Percentiles rank a stretch among this genome's conserved stretches.
These are phyloP conservation scores for Zizania palustris DNA, from an alignment of 202 grass and related monocot species.

Conservation along the genomic window DNA sequence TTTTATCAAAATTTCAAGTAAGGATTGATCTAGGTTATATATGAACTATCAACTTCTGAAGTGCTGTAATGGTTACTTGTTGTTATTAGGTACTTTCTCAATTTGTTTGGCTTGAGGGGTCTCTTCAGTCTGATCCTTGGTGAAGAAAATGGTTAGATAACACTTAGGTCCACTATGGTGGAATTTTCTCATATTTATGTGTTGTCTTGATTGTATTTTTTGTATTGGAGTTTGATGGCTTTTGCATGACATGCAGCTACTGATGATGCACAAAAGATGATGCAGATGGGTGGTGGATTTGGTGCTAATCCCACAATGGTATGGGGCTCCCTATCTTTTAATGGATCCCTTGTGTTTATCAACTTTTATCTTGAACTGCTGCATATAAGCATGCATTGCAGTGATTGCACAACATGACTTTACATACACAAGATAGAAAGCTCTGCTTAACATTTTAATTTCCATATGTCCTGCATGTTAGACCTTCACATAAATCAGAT, in stretches of 20 bases:
- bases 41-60: slow-evolving; percentile 21
- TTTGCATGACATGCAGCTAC: slow-evolving; percentile 60
- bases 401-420: not conserved
- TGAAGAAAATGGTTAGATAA: slow-evolving; percentile 85
- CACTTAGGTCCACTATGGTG: not conserved
- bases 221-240: slow-evolving; percentile 36
- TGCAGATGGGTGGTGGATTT: slow-evolving; percentile 94
- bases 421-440: slow-evolving; percentile 25
- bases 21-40: slow-evolving; percentile 18
- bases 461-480: not conserved
- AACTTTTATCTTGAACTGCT: not conserved
- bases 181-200: not conserved
- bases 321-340: slow-evolving; percentile 16
- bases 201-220: not conserved
- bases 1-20: not conserved
- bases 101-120: slow-evolving; percentile 97
- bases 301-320: slow-evolving; percentile 80
- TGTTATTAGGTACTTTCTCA: slow-evolving; percentile 91
- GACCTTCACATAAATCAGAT: slow-evolving; percentile 16
- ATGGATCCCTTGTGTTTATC: slow-evolving; percentile 23
- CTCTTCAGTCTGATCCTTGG: slow-evolving; percentile 96
- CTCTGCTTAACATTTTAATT: slow-evolving; percentile 6
- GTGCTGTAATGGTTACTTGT: slow-evolving; percentile 31
- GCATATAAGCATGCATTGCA: not conserved
- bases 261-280: slow-evolving; percentile 94